Percentiles rank a stretch among this genome's conserved stretches.
These are phyloP conservation scores for Pythium grandisporangium DNA, from an alignment of 352 stramenopile genomes.

Conservation along the genomic window DNA sequence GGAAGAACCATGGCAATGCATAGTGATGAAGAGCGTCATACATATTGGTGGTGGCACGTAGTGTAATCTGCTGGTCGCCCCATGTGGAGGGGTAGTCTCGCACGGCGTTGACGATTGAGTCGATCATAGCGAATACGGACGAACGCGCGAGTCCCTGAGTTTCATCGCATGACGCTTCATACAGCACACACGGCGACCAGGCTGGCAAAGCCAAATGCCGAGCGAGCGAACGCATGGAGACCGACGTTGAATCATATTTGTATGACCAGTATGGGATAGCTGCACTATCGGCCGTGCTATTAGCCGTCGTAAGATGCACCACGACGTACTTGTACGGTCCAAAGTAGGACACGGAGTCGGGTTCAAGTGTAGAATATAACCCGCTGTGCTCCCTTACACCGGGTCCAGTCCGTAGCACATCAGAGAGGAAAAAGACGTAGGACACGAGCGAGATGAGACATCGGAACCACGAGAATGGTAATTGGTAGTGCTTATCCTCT, in stretches of 20 bases:
- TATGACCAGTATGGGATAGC: conserved; percentile 2
- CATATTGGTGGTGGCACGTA: too few relatives aligned
- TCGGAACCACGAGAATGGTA: conserved; percentile 14
- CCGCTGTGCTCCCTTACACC: background rate
- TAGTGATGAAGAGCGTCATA: conserved; percentile 14
- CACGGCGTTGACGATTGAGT: background rate
- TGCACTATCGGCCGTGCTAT: background rate
- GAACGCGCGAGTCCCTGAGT: background rate
- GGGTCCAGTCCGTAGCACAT: conserved; percentile 11
- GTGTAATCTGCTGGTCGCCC: too few relatives aligned
- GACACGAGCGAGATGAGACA: conserved; percentile 9
- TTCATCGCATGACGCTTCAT: conserved; percentile 1
- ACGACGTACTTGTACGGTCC: conserved; percentile 2
- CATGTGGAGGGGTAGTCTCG: background rate
- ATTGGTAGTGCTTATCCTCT: too few relatives aligned
- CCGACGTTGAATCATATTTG: conserved; percentile 9
- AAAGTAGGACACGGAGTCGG: background rate
- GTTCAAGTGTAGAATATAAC: background rate
- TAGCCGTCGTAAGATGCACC: background rate
- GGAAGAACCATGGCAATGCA: conserved; percentile 16
- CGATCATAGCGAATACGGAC: conserved; percentile 4
- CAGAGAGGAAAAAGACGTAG: conserved; percentile 15
- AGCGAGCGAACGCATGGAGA: conserved; percentile 1
- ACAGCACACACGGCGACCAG: conserved; percentile 5
- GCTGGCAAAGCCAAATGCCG: background rate